A percentile compares a stretch with the other conserved stretches of the same genome.
Conservation (phyloP, 73 alveolate species). For the Paramecium primaurelia region DNA sequence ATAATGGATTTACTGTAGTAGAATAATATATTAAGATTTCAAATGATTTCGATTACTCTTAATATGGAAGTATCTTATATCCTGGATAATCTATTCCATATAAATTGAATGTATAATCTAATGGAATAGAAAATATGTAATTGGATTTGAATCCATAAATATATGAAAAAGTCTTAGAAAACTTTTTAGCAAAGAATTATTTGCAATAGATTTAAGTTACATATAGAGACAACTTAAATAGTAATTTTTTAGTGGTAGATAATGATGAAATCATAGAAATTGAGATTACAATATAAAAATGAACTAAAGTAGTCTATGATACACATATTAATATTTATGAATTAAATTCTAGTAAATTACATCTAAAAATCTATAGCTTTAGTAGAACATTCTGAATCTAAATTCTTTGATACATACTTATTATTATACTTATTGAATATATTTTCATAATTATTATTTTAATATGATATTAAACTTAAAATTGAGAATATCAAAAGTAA, state of each 20-base stretch:
- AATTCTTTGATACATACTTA: neutral
- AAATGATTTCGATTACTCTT: neutral
- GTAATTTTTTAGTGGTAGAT: neutral
- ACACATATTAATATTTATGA: neutral
- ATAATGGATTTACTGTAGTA: neutral
- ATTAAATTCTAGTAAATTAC: neutral
- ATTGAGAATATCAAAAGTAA: too few species aligned
- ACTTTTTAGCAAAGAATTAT: neutral
- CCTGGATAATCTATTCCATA: neutral
- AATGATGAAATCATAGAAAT: neutral
- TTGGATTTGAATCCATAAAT: neutral
- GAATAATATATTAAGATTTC: neutral
- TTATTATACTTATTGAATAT: neutral
- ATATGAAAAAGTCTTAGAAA: neutral
- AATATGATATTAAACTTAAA: neutral
- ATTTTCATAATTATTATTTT: too few species aligned
- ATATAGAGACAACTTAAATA: neutral
- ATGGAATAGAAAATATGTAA: neutral
- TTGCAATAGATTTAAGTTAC: neutral
- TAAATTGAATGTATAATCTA: neutral
- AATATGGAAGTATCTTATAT: neutral
- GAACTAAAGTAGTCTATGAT: neutral
- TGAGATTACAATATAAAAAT: conserved; percentile 34
- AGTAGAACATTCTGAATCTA: neutral
- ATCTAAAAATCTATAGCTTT: neutral